phyloP scores from a whole-genome alignment of 1,139 yeast species.

The Debaryomycetaceae sp. region DNA sequence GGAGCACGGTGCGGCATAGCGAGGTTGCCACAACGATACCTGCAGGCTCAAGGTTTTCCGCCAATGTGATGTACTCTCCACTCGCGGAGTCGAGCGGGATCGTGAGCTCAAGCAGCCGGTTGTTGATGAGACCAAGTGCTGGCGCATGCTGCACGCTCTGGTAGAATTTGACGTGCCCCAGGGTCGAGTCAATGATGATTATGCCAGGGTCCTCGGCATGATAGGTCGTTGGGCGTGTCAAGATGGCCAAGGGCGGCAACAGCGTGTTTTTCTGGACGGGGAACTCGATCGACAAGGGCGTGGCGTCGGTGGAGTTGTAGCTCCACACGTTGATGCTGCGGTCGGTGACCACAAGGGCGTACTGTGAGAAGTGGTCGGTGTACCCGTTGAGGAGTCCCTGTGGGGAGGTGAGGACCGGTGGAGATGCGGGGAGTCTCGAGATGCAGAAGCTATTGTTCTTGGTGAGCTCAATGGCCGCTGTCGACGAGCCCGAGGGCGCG shows the following conservation, averaged over 20 bases:
- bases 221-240: constrained; percentile 61
- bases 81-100: constrained; percentile 32
- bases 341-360: constrained; percentile 51
- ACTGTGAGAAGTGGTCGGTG: constrained; percentile 50
- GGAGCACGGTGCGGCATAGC: constrained; percentile 58
- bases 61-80: constrained; percentile 49
- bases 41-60: constrained; percentile 67
- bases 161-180: constrained; percentile 59
- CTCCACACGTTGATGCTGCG: constrained; percentile 65
- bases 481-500: constrained; percentile 8
- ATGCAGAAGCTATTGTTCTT: constrained; percentile 59
- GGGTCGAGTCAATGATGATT: constrained; percentile 49
- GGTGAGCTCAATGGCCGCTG: constrained; percentile 53
- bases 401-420: constrained; percentile 31
- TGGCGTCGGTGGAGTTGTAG: constrained; percentile 54
- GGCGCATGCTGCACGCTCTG: constrained; percentile 68
- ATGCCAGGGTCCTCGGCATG: constrained; percentile 62
- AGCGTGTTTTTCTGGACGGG: constrained; percentile 21
- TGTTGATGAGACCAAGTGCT: constrained; percentile 57
- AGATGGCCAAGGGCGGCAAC: constrained; percentile 51
- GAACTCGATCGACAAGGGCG: constrained; percentile 55
- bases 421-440: constrained; percentile 55
- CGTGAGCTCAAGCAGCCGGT: constrained; percentile 31
- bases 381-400: constrained; percentile 36
- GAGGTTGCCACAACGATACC: constrained; percentile 74